These are phyloP conservation scores for Laetiporus sulphureus DNA, from an alignment of 1,284 basidiomycete genomes.

Conservation along the genomic window DNA sequence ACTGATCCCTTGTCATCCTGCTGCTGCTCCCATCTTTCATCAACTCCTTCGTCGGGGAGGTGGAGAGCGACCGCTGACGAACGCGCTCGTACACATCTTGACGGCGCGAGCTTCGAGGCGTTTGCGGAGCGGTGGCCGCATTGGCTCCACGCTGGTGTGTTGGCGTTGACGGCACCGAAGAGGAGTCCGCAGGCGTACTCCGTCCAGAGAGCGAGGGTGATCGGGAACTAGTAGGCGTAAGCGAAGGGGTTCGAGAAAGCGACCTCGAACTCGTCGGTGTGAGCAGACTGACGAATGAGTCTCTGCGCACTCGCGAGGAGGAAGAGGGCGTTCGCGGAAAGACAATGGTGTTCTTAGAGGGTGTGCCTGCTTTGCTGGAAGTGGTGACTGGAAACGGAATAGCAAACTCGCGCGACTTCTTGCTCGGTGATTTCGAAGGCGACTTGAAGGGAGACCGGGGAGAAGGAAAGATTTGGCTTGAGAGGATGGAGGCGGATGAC, in stretches of 20 bases:
- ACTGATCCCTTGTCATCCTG: constrained; percentile 54
- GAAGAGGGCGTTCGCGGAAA: constrained; percentile 39
- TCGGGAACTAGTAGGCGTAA: constrained; percentile 27
- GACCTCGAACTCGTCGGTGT: constrained; percentile 18
- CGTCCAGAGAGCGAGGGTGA: constrained; percentile 39
- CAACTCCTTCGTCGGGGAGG: constrained; percentile 55
- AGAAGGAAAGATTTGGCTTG: constrained; percentile 41
- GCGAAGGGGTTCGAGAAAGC: constrained; percentile 17
- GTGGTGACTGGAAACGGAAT: constrained; percentile 46
- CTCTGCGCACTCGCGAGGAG: constrained; percentile 19
- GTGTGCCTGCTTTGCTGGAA: constrained; percentile 30
- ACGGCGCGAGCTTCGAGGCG: constrained; percentile 66
- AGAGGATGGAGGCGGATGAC: constrained; percentile 33
- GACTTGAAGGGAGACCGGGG: constrained; percentile 26
- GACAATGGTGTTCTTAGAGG: constrained; percentile 34
- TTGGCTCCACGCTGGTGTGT: constrained; percentile 50
- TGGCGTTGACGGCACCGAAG: constrained; percentile 52
- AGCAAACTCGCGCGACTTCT: constrained; percentile 37
- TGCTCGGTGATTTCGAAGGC: constrained; percentile 37
- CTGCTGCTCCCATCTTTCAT: constrained; percentile 24
- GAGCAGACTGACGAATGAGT: constrained; percentile 11
- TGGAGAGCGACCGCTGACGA: constrained; percentile 58
- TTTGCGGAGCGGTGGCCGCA: constrained; percentile 51
- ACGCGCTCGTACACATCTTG: constrained; percentile 75
- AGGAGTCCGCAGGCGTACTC: constrained; percentile 24